Evolutionary conservation across 495 filamentous ascomycete genomes (phyloP).

Genomic region (Pseudomonodictys pantanalensis): DNA sequence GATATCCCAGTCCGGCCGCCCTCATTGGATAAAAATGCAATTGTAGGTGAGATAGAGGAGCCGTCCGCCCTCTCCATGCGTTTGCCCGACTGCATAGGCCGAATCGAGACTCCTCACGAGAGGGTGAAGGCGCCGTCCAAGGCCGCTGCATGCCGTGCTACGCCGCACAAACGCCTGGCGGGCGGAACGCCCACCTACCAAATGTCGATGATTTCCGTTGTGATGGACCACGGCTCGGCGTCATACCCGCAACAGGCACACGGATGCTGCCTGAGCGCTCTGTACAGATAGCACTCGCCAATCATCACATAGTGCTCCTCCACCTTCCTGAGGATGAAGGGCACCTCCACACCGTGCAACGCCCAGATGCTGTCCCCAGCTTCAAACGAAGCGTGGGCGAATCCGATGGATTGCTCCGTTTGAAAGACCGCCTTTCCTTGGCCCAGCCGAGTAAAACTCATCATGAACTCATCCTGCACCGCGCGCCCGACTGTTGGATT

Average conservation of each 20-base stretch:
- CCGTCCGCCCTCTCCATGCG: too few species aligned
- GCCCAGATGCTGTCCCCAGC: background rate
- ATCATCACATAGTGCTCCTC: background rate
- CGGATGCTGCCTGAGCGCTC: background rate
- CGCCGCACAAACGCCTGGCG: too few species aligned
- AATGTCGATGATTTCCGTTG: background rate
- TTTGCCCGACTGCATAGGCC: too few species aligned
- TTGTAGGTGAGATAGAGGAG: too few species aligned
- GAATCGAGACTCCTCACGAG: too few species aligned
- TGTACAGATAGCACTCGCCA: background rate
- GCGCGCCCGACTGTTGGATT: background rate
- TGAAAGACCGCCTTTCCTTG: background rate
- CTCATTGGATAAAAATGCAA: too few species aligned
- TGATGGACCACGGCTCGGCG: background rate
- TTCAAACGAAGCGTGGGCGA: background rate
- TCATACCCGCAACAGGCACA: background rate
- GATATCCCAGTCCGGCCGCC: too few species aligned
- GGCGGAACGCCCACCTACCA: background rate
- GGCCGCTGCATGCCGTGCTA: too few species aligned
- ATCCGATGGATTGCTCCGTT: background rate
- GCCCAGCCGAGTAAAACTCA: background rate
- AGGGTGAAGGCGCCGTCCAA: too few species aligned
- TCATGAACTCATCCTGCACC: background rate
- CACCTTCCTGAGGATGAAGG: background rate
- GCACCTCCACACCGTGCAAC: background rate